A percentile compares a stretch with the other conserved stretches of the same genome.
Evolutionary conservation across 805 yeast genomes (phyloP).

Genomic region (Jamesozyma lodderae): DNA sequence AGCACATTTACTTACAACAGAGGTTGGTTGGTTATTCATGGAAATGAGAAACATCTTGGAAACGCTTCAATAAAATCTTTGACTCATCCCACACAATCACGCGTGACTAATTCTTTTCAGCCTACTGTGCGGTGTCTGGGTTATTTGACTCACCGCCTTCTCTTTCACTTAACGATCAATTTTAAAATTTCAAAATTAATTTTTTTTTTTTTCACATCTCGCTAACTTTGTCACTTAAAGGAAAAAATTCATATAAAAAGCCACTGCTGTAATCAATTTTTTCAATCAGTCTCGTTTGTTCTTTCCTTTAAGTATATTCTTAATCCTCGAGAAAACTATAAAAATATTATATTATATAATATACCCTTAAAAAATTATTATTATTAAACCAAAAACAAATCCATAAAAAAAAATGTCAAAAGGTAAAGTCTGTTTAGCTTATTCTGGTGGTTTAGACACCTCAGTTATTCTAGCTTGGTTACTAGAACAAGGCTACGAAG

Average conservation of each 20-base stretch:
- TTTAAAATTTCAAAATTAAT: too few species aligned
- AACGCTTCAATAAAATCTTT: background rate
- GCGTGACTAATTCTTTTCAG: too few species aligned
- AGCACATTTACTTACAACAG: too few species aligned
- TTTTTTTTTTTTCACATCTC: slow-evolving; percentile 5
- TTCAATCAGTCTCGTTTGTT: background rate
- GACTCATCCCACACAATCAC: background rate
- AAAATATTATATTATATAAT: too few species aligned
- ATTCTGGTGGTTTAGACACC: slow-evolving; percentile 98
- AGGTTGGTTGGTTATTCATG: too few species aligned
- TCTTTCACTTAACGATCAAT: slow-evolving; percentile 7
- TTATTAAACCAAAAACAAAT: background rate
- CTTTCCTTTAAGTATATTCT: background rate
- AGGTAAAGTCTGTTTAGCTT: slow-evolving; percentile 98
- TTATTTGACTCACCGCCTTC: too few species aligned
- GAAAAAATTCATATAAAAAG: background rate
- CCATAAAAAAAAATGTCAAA: slow-evolving; percentile 56
- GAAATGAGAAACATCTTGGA: background rate
- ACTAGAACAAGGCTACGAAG: slow-evolving; percentile 96
- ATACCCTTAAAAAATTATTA: too few species aligned
- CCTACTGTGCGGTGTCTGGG: too few species aligned
- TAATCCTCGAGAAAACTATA: background rate
- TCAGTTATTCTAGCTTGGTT: slow-evolving; percentile 97
- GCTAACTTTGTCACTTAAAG: slow-evolving; percentile 16
- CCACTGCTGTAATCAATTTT: background rate